Evolutionary conservation across 805 yeast genomes (phyloP).

Genomic region (Jamesozyma spencerorum): DNA sequence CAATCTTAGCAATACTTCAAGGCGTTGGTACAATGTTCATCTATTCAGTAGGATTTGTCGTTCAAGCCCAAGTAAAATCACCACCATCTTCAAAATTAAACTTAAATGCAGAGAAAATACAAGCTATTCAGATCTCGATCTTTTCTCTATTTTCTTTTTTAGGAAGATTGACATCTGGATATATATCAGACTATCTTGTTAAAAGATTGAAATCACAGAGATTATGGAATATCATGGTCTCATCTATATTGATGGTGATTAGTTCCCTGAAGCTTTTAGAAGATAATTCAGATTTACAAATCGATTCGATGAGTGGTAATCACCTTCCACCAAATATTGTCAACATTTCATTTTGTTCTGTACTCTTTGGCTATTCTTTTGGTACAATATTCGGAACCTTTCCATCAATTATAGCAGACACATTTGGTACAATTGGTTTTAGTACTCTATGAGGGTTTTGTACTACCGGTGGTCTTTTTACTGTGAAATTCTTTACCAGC

Average conservation of each 20-base stretch:
- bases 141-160: slow-evolving; percentile 56
- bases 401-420: slow-evolving; percentile 71
- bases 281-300: neutral
- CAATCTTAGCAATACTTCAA: slow-evolving; percentile 47
- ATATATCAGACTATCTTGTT: slow-evolving; percentile 51
- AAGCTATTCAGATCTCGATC: slow-evolving; percentile 63
- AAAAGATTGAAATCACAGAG: slow-evolving; percentile 46
- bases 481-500: slow-evolving; percentile 45
- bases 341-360: slow-evolving; percentile 41
- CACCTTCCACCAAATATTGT: slow-evolving; percentile 24
- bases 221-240: slow-evolving; percentile 49
- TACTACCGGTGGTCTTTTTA: slow-evolving; percentile 59
- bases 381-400: slow-evolving; percentile 66
- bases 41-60: slow-evolving; percentile 66
- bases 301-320: neutral
- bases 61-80: slow-evolving; percentile 36
- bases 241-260: slow-evolving; percentile 30
- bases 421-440: slow-evolving; percentile 57
- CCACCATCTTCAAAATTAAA: slow-evolving; percentile 11
- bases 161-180: slow-evolving; percentile 59
- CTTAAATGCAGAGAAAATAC: slow-evolving; percentile 37
- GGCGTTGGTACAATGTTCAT: slow-evolving; percentile 68
- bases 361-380: slow-evolving; percentile 53
- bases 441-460: slow-evolving; percentile 70
- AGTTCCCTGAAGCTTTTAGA: slow-evolving; percentile 28